phyloP scores from a whole-genome alignment of 352 stramenopile species.

The Pythium catenulatum region DNA sequence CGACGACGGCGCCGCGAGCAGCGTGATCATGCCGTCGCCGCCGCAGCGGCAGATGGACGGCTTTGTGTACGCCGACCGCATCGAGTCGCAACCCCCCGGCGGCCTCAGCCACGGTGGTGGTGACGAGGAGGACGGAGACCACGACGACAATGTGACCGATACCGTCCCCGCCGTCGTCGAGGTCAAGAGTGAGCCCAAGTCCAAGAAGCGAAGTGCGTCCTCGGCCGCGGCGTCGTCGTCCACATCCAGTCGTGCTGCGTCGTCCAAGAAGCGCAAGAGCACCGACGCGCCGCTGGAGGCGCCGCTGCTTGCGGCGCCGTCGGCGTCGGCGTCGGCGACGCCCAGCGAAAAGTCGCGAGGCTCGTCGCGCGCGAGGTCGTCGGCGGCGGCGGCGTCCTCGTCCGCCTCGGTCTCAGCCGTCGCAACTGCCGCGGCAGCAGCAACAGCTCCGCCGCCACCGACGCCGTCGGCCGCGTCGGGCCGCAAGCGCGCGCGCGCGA shows the following conservation, averaged over 20 bases:
- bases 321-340: neutral
- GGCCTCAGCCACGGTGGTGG: neutral
- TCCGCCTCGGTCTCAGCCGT: no score
- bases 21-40: conserved; percentile 56
- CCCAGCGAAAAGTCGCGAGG: no score
- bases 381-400: no score
- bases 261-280: conserved; percentile 63
- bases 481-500: conserved; percentile 72
- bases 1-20: conserved; percentile 66
- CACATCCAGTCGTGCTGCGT: neutral
- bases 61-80: conserved; percentile 61
- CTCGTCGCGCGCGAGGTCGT: no score
- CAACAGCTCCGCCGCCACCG: conserved; percentile 8
- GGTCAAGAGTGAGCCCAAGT: no score
- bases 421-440: conserved; percentile 38
- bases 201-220: conserved; percentile 18
- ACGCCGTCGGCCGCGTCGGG: conserved; percentile 39
- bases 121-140: neutral
- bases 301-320: neutral
- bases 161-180: no score
- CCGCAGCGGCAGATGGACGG: conserved; percentile 58
- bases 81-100: no score
- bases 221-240: conserved; percentile 18
- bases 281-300: conserved; percentile 29
- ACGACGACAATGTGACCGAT: no score